Percentiles rank a stretch among this genome's conserved stretches.
These are phyloP conservation scores for Phialemonium atrogriseum DNA, from an alignment of 2,329 filamentous ascomycete genomes.

Conservation along the genomic window DNA sequence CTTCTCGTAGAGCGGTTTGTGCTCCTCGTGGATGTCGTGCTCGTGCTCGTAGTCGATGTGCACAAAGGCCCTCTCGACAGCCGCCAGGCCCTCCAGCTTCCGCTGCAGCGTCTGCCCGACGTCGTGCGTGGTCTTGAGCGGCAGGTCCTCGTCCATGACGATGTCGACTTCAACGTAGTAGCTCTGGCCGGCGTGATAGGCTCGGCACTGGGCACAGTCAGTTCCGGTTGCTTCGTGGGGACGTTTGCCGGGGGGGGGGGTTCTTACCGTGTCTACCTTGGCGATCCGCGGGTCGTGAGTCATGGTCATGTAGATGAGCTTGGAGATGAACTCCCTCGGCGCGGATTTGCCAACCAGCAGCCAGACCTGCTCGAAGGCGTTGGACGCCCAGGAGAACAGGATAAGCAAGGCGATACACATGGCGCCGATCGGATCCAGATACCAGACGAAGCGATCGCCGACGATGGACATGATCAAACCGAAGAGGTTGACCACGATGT, in stretches of 20 bases:
- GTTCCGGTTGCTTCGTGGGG: not conserved
- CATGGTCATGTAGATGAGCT: constrained; percentile 46
- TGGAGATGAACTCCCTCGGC: constrained; percentile 46
- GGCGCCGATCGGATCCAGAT: constrained; percentile 52
- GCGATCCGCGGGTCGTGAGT: constrained; percentile 45
- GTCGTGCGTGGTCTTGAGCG: constrained; percentile 49
- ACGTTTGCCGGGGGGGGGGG: not conserved
- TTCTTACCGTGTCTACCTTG: constrained; percentile 45
- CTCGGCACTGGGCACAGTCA: constrained; percentile 32
- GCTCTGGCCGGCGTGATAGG: constrained; percentile 53
- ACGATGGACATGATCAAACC: constrained; percentile 48
- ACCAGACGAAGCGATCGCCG: constrained; percentile 47
- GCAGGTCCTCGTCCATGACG: constrained; percentile 47
- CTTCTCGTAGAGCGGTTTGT: constrained; percentile 32
- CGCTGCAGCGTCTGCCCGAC: constrained; percentile 51
- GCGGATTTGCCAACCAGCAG: constrained; percentile 53
- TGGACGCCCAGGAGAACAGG: constrained; percentile 51
- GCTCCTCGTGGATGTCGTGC: constrained; percentile 31
- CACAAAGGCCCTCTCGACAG: constrained; percentile 36
- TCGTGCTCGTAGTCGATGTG: constrained; percentile 36
- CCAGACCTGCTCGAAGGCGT: constrained; percentile 54
- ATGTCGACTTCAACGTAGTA: constrained; percentile 57
- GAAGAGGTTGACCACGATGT: constrained; percentile 46
- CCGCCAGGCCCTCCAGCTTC: constrained; percentile 44
- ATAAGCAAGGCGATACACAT: constrained; percentile 53